Conservation (phyloP, 1,284 basidiomycete species). For the Boletus smithii region DNA sequence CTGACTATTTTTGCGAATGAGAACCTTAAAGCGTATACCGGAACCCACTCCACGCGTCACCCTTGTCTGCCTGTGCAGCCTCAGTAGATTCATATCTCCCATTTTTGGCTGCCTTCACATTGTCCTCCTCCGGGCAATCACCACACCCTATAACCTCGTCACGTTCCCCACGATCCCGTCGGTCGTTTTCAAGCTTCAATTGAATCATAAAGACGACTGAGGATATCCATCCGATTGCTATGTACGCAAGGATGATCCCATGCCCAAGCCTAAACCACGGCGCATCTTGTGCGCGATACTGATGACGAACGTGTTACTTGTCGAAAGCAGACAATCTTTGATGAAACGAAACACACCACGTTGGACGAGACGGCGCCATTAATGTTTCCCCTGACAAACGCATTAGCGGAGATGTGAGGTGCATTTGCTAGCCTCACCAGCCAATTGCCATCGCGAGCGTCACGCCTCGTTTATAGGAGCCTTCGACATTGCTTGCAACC, state of each 20-base stretch:
- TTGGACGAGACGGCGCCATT: constrained; percentile 48
- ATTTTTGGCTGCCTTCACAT: constrained; percentile 27
- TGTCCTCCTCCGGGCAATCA: constrained; percentile 17
- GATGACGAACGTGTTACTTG: neutral
- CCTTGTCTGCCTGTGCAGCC: constrained; percentile 41
- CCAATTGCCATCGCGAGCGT: constrained; percentile 40
- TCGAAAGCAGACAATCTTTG: constrained; percentile 21
- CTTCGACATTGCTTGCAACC: constrained; percentile 50
- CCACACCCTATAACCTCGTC: constrained; percentile 42
- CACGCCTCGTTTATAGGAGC: constrained; percentile 40
- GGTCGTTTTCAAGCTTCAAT: constrained; percentile 42
- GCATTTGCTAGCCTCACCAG: constrained; percentile 22
- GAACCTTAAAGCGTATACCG: constrained; percentile 34
- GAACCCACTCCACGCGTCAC: constrained; percentile 49
- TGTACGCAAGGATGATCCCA: constrained; percentile 48
- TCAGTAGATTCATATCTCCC: constrained; percentile 39
- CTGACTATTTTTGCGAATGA: neutral
- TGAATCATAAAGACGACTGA: constrained; percentile 38
- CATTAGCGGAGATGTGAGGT: neutral
- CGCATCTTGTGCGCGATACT: constrained; percentile 37
- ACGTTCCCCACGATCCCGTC: constrained; percentile 44
- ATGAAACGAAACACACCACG: constrained; percentile 33
- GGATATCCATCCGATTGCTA: constrained; percentile 44
- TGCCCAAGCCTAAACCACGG: constrained; percentile 53
- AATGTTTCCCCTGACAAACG: constrained; percentile 39